These are phyloP conservation scores for Bryoerythrophyllum caledonicum DNA, from an alignment of 225 moss, liverwort and hornwort species.

Conservation along the genomic window DNA sequence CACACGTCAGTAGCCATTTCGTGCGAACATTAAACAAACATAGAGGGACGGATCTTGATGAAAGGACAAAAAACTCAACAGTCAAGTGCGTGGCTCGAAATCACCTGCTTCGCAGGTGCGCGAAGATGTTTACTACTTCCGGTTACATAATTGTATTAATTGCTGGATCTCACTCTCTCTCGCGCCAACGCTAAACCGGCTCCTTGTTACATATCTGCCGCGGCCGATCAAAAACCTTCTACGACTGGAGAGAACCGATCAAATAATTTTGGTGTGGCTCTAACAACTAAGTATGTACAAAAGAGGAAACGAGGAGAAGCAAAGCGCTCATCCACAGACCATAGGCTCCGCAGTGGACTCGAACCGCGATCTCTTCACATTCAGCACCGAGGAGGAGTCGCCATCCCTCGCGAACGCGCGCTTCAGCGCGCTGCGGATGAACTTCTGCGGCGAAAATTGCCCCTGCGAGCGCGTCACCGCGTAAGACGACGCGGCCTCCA, in stretches of 20 bases:
- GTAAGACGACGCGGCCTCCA: slow-evolving; percentile 14
- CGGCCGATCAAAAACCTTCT: slow-evolving; percentile 2
- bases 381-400: not conserved
- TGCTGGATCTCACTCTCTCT: slow-evolving; percentile 11
- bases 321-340: slow-evolving; percentile 41
- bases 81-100: slow-evolving; percentile 13
- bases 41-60: too few species aligned
- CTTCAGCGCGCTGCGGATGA: slow-evolving; percentile 43
- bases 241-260: not conserved
- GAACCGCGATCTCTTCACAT: slow-evolving; percentile 31
- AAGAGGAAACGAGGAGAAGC: not conserved
- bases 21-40: not conserved
- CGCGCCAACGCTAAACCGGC: not conserved
- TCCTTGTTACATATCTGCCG: slow-evolving; percentile 7
- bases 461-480: slow-evolving; percentile 31
- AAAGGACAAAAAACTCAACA: not conserved
- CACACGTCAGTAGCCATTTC: not conserved
- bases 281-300: slow-evolving; percentile 27
- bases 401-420: slow-evolving; percentile 40
- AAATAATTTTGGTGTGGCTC: slow-evolving; percentile 7
- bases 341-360: slow-evolving; percentile 48
- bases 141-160: slow-evolving; percentile 21
- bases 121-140: slow-evolving; percentile 10
- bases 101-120: slow-evolving; percentile 36
- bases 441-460: slow-evolving; percentile 44